Conservation (phyloP, 2,329 filamentous ascomycete species). For the Shiraia bambusicola region DNA sequence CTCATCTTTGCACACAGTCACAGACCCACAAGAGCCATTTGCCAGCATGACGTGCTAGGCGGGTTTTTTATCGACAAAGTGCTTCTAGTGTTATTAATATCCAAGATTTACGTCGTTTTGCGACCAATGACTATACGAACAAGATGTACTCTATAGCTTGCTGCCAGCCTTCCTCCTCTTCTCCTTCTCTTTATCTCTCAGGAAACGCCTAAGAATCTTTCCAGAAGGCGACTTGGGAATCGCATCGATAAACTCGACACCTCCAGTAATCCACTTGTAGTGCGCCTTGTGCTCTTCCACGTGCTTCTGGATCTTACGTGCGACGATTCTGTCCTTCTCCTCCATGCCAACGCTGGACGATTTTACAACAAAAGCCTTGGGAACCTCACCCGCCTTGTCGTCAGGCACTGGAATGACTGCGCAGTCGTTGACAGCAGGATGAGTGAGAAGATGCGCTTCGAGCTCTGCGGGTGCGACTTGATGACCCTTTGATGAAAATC, state of each 20-base stretch:
- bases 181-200: constrained; percentile 75
- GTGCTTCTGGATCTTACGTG: constrained; percentile 56
- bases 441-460: constrained; percentile 75
- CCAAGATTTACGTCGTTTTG: not conserved
- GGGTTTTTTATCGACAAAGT: too few relatives aligned
- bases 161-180: constrained; percentile 54
- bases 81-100: too few relatives aligned
- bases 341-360: constrained; percentile 48
- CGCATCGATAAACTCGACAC: constrained; percentile 50
- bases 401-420: constrained; percentile 75
- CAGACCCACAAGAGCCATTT: too few relatives aligned
- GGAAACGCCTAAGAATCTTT: constrained; percentile 63
- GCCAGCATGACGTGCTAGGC: too few relatives aligned
- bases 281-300: constrained; percentile 63
- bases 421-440: constrained; percentile 73
- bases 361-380: constrained; percentile 66
- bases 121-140: not conserved
- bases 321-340: constrained; percentile 51
- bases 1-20: too few relatives aligned
- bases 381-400: constrained; percentile 61
- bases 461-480: constrained; percentile 85
- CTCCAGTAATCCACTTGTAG: constrained; percentile 63
- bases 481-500: constrained; percentile 58
- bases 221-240: constrained; percentile 65
- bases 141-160: constrained; percentile 1